Percentiles rank a stretch among this genome's conserved stretches.
phyloP scores from a whole-genome alignment of 1,284 basidiomycete species.

The Puccinia triticina region DNA sequence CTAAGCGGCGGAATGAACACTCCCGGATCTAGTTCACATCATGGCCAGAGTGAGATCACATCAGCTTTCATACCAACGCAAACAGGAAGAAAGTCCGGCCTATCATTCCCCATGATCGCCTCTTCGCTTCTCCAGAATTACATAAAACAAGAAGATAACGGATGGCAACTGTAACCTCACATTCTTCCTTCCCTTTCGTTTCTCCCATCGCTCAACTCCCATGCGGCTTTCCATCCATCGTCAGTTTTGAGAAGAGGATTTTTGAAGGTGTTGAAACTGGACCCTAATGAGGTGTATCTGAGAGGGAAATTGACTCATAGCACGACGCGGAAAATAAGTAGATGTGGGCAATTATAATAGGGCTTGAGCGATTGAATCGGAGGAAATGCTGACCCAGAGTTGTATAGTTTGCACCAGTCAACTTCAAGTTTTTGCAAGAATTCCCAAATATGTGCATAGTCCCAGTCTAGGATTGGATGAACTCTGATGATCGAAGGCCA shows the following conservation, averaged over 20 bases:
- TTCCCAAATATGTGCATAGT: slow-evolving; percentile 83
- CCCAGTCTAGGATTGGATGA: slow-evolving; percentile 95
- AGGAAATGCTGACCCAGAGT: slow-evolving; percentile 72
- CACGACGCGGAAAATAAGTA: not conserved
- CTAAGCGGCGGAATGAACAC: slow-evolving; percentile 4
- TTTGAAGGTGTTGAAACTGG: slow-evolving; percentile 87
- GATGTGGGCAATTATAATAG: not conserved
- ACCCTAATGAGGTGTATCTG: slow-evolving; percentile 94
- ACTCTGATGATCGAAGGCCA: slow-evolving; percentile 91
- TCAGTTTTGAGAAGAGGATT: slow-evolving; percentile 67
- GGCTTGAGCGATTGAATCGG: not conserved
- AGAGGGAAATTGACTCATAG: not conserved
- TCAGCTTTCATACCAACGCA: not conserved
- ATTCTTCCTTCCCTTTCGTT: slow-evolving; percentile 70
- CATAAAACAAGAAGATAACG: not conserved
- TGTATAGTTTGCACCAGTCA: slow-evolving; percentile 85
- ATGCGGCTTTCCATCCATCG: slow-evolving; percentile 69
- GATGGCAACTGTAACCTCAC: slow-evolving; percentile 35
- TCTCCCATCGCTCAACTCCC: slow-evolving; percentile 73
- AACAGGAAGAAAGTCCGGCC: not conserved
- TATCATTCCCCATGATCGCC: not conserved
- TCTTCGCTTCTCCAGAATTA: not conserved
- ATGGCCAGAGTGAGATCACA: not conserved
- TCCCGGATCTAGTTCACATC: not conserved
- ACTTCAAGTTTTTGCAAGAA: slow-evolving; percentile 77